Evolutionary conservation across 1,284 basidiomycete genomes (phyloP).

Genomic region (Microbotryum violaceum): DNA sequence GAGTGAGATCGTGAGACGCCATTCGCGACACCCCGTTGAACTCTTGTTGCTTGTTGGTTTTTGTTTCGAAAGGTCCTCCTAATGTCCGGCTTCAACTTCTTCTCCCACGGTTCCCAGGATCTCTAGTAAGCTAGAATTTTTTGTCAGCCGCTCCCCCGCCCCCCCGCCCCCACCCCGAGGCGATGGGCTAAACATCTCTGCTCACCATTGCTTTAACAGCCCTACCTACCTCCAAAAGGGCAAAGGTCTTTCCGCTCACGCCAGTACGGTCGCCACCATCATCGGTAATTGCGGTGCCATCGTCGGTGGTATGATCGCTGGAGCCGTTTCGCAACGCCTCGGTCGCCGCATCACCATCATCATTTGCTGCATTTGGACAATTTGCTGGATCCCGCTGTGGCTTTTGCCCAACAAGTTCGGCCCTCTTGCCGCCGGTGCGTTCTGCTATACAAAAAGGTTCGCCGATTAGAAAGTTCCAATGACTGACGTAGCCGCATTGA

Average conservation of each 20-base stretch:
- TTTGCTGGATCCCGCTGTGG: constrained; percentile 40
- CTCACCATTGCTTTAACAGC: constrained; percentile 32
- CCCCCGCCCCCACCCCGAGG: constrained; percentile 1
- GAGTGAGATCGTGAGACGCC: neutral
- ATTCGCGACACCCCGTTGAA: neutral
- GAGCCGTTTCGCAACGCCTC: constrained; percentile 70
- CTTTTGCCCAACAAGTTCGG: constrained; percentile 41
- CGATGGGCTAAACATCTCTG: neutral
- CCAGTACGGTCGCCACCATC: constrained; percentile 78
- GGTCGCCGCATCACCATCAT: constrained; percentile 84
- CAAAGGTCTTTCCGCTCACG: constrained; percentile 44
- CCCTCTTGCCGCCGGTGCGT: constrained; percentile 45
- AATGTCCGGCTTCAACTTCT: constrained; percentile 74
- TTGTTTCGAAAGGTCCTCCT: constrained; percentile 6
- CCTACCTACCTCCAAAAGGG: constrained; percentile 63
- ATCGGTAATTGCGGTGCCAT: constrained; percentile 59
- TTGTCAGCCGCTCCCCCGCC: neutral
- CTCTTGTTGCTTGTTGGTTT: neutral
- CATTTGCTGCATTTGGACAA: constrained; percentile 53
- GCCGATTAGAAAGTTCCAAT: constrained; percentile 1
- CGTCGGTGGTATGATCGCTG: constrained; percentile 57
- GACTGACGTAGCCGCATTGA: neutral
- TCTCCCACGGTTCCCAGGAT: constrained; percentile 73
- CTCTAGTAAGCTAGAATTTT: neutral
- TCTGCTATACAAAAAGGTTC: constrained; percentile 56